Evolutionary conservation across 768 basidiomycete species (phyloP).

Genomic region (Chalciporus sphaerocephalus): DNA sequence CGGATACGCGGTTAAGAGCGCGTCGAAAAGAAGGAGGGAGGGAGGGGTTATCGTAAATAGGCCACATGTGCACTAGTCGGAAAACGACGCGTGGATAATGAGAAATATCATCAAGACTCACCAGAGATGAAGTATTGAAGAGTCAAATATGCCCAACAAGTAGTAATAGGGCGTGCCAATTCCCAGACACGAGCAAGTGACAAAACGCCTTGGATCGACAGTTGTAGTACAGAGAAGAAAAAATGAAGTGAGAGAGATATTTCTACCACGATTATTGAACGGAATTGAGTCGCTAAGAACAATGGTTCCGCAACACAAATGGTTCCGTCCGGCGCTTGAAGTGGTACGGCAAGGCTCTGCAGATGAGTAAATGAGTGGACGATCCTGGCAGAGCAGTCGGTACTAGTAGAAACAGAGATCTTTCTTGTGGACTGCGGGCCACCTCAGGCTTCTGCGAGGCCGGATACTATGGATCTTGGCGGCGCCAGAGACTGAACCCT

Average conservation of each 20-base stretch:
- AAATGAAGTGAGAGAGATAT: constrained; percentile 30
- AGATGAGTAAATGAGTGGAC: constrained; percentile 27
- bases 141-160: constrained; percentile 21
- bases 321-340: constrained; percentile 22
- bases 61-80: constrained; percentile 28
- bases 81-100: constrained; percentile 29
- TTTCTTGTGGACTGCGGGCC: constrained; percentile 5
- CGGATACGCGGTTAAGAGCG: constrained; percentile 31
- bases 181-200: constrained; percentile 17
- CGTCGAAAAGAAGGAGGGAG: constrained; percentile 22
- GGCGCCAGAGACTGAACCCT: constrained; percentile 29
- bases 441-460: not conserved
- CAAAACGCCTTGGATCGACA: constrained; percentile 21
- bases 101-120: constrained; percentile 18
- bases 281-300: constrained; percentile 35
- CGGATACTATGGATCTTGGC: constrained; percentile 19
- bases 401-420: constrained; percentile 10
- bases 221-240: constrained; percentile 29
- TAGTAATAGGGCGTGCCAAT: constrained; percentile 15
- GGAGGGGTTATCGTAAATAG: constrained; percentile 28
- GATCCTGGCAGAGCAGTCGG: constrained; percentile 18
- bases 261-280: constrained; percentile 34
- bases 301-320: constrained; percentile 35
- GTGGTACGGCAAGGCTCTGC: constrained; percentile 25
- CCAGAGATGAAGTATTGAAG: constrained; percentile 31